phyloP scores from a whole-genome alignment of 1,284 basidiomycete genomes.

The Gymnopus androsaceus region DNA sequence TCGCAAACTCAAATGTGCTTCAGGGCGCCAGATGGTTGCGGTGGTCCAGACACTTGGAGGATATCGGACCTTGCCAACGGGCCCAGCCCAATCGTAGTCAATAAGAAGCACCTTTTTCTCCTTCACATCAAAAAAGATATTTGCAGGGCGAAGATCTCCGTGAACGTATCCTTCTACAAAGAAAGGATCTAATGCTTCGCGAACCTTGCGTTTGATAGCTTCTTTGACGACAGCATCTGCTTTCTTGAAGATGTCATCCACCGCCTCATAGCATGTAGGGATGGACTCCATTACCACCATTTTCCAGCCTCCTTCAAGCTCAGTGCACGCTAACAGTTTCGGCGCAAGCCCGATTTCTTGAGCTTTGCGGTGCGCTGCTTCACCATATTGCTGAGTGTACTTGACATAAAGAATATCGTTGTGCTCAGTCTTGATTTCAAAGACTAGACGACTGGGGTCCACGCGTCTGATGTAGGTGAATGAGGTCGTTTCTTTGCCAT shows the following conservation, averaged over 20 bases:
- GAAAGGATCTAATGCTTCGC: not conserved
- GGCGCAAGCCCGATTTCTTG: slow-evolving; percentile 14
- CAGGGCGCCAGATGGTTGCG: not conserved
- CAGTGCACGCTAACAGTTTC: slow-evolving; percentile 12
- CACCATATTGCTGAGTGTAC: slow-evolving; percentile 16
- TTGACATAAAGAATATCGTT: slow-evolving; percentile 9
- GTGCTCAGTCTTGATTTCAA: not conserved
- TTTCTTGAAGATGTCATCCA: not conserved
- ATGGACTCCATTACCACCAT: slow-evolving; percentile 20
- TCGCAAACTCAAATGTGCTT: not conserved
- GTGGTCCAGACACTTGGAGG: not conserved
- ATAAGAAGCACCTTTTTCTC: not conserved
- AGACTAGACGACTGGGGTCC: slow-evolving; percentile 13
- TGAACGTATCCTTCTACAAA: not conserved
- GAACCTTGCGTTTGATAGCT: not conserved
- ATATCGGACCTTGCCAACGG: not conserved
- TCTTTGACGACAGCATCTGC: not conserved
- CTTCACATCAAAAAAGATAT: slow-evolving; percentile 1
- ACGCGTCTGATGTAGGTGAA: slow-evolving; percentile 10
- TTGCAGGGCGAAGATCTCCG: not conserved
- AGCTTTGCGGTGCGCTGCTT: slow-evolving; percentile 14
- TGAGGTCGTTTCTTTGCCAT: not conserved
- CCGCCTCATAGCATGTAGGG: slow-evolving; percentile 11
- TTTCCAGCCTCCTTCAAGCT: slow-evolving; percentile 14
- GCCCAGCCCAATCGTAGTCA: slow-evolving; percentile 14